A percentile compares a stretch with the other conserved stretches of the same genome.
These are phyloP conservation scores for Pseudogymnoascus sp. DNA, from an alignment of 2,329 filamentous ascomycete genomes.

Conservation along the genomic window DNA sequence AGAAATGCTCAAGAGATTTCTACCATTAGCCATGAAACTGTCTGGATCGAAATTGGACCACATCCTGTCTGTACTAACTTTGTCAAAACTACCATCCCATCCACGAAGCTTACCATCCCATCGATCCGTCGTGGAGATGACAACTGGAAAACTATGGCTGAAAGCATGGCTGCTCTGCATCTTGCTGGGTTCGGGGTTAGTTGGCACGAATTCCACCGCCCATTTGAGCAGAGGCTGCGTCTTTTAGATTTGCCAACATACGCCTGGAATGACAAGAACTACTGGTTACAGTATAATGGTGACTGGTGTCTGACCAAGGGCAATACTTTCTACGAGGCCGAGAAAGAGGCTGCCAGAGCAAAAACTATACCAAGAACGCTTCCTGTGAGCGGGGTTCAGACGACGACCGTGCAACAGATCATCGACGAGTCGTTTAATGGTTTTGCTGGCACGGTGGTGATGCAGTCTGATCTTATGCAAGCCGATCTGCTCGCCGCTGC, in stretches of 20 bases:
- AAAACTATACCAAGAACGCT: conserved; percentile 15
- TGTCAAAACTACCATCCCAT: conserved; percentile 52
- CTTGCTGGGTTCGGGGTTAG: conserved; percentile 54
- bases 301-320: conserved; percentile 56
- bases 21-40: conserved; percentile 56
- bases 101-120: conserved; percentile 35
- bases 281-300: conserved; percentile 38
- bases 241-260: conserved; percentile 51
- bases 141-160: conserved; percentile 46
- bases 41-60: conserved; percentile 64
- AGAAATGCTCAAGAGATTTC: conserved; percentile 47
- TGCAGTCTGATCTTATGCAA: conserved; percentile 45
- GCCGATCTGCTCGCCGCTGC: conserved; percentile 44
- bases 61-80: conserved; percentile 60
- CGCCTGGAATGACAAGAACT: conserved; percentile 53
- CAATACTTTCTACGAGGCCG: conserved; percentile 40
- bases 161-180: conserved; percentile 53
- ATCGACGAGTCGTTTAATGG: conserved; percentile 43
- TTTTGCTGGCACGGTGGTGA: conserved; percentile 40
- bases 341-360: conserved; percentile 32
- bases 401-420: conserved; percentile 44
- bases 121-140: conserved; percentile 48
- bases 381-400: conserved; percentile 16
- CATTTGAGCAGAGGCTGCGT: conserved; percentile 43
- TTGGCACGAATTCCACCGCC: conserved; percentile 50